Percentiles rank a stretch among this genome's conserved stretches.
phyloP scores from a whole-genome alignment of 495 filamentous ascomycete genomes.

The Copromyces sp. region DNA sequence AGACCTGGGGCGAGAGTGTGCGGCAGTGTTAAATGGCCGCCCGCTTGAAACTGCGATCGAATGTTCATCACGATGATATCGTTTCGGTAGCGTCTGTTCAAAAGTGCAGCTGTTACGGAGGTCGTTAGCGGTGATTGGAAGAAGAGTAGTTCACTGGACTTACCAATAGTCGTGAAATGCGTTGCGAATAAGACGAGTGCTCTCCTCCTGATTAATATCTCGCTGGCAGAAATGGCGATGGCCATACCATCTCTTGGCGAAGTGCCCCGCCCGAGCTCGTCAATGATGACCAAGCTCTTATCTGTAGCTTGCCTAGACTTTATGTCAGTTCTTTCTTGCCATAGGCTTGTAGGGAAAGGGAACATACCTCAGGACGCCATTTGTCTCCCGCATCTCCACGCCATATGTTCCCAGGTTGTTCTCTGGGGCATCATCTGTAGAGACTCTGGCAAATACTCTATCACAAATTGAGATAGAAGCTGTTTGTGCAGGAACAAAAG shows the following conservation, averaged over 20 bases:
- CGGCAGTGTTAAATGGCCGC: slow-evolving; percentile 64
- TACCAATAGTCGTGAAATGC: slow-evolving; percentile 72
- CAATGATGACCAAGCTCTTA: slow-evolving; percentile 72
- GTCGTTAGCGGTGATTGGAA: background rate
- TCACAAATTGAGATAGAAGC: slow-evolving; percentile 73
- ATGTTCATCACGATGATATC: slow-evolving; percentile 76
- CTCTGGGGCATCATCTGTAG: slow-evolving; percentile 80
- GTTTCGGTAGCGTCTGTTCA: slow-evolving; percentile 47
- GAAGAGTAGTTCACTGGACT: background rate
- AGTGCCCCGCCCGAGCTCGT: slow-evolving; percentile 89
- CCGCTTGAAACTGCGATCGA: slow-evolving; percentile 23
- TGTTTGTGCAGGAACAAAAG: slow-evolving; percentile 78
- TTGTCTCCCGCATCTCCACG: slow-evolving; percentile 91
- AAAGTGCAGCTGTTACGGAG: slow-evolving; percentile 46
- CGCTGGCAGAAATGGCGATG: slow-evolving; percentile 80
- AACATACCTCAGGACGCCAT: slow-evolving; percentile 63
- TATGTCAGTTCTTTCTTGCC: slow-evolving; percentile 24
- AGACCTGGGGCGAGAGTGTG: slow-evolving; percentile 68
- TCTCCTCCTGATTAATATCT: slow-evolving; percentile 68
- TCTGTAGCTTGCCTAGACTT: slow-evolving; percentile 52
- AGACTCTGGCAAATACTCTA: slow-evolving; percentile 78
- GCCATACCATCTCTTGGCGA: slow-evolving; percentile 80
- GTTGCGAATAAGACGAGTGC: slow-evolving; percentile 86
- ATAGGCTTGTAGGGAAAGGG: slow-evolving; percentile 26
- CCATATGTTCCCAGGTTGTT: slow-evolving; percentile 89